These are phyloP conservation scores for Bipolaris victoriae DNA, from an alignment of 2,329 filamentous ascomycete species.

Conservation along the genomic window DNA sequence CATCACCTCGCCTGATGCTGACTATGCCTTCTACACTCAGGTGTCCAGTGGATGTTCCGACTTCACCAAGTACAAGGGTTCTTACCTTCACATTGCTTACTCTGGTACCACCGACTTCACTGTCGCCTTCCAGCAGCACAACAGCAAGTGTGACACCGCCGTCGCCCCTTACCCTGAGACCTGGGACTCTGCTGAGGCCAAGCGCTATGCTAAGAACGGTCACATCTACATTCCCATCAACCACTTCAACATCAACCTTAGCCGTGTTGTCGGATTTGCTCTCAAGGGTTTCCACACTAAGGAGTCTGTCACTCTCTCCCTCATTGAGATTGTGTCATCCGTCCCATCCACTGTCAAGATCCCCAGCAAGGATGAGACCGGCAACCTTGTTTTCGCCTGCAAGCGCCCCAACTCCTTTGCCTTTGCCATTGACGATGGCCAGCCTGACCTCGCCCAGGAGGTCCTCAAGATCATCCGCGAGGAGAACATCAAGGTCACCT, in stretches of 20 bases:
- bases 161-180: constrained; percentile 69
- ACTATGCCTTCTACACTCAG: constrained; percentile 67
- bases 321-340: constrained; percentile 65
- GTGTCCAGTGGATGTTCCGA: constrained; percentile 63
- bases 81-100: constrained; percentile 70
- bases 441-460: constrained; percentile 63
- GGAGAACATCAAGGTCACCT: constrained; percentile 69
- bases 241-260: constrained; percentile 69
- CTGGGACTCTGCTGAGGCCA: constrained; percentile 70
- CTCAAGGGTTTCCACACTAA: constrained; percentile 68
- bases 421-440: constrained; percentile 74
- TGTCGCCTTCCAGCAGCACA: constrained; percentile 70
- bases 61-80: constrained; percentile 59
- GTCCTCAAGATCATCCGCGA: constrained; percentile 67
- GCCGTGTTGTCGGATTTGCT: constrained; percentile 63
- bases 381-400: constrained; percentile 67
- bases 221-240: constrained; percentile 71
- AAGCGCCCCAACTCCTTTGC: constrained; percentile 72
- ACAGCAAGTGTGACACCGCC: constrained; percentile 62
- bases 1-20: constrained; percentile 64
- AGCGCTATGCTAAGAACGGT: constrained; percentile 60
- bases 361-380: constrained; percentile 66
- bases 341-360: constrained; percentile 60
- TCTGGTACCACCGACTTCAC: constrained; percentile 68
- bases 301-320: constrained; percentile 59